Conservation (phyloP, 1,284 basidiomycete species). For the Apiotrichum brassicae region DNA sequence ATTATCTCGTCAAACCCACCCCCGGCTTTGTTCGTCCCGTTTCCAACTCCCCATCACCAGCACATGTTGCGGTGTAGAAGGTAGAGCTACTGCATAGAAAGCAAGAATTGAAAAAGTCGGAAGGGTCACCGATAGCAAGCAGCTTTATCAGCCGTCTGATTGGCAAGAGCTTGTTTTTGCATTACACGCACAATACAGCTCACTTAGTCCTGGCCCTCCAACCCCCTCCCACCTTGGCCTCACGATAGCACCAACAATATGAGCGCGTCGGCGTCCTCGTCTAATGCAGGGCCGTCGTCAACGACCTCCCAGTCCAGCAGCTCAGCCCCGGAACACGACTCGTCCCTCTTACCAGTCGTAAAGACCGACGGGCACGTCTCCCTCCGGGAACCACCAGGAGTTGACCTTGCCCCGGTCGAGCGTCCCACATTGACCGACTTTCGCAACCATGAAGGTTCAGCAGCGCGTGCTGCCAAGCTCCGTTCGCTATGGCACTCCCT, state of each 20-base stretch:
- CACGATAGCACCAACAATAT: no score
- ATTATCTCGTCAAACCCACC: not conserved
- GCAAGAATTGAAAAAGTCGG: not conserved
- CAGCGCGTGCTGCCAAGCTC: conserved; percentile 37
- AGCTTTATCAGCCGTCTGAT: no score
- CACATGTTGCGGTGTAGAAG: not conserved
- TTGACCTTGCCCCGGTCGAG: conserved; percentile 5
- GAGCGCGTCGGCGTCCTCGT: conserved; percentile 7
- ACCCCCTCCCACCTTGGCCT: no score
- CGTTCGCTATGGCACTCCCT: conserved; percentile 43
- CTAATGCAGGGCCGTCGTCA: not conserved
- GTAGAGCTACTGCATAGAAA: not conserved
- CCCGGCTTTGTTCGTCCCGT: not conserved
- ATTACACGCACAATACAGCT: no score
- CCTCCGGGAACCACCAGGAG: conserved; percentile 13
- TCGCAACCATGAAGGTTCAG: conserved; percentile 38
- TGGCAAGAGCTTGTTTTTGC: no score
- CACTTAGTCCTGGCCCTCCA: no score
- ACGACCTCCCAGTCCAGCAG: conserved; percentile 2
- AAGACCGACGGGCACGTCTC: not conserved
- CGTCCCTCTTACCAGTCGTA: conserved; percentile 2
- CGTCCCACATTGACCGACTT: conserved; percentile 38
- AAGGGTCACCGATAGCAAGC: no score
- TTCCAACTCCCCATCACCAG: not conserved
- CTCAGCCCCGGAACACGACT: not conserved